Evolutionary conservation across 2,329 filamentous ascomycete genomes (phyloP).

Genomic region (Penicillium sp.): DNA sequence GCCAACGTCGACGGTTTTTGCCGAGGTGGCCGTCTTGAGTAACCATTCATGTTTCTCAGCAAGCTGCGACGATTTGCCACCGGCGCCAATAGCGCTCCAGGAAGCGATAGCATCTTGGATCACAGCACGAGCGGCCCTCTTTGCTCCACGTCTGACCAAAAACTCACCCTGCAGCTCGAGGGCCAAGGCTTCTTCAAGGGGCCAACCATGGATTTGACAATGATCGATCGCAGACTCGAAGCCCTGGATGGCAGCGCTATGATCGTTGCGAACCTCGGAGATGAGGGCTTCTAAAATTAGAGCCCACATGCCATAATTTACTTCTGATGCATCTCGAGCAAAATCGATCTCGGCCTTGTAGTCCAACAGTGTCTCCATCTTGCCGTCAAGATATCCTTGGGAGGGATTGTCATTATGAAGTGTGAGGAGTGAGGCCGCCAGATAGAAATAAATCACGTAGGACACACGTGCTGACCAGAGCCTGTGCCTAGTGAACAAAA

Average conservation of each 20-base stretch:
- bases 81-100: slow-evolving; percentile 59
- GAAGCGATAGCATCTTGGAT: slow-evolving; percentile 59
- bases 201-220: slow-evolving; percentile 57
- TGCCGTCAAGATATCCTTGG: slow-evolving; percentile 45
- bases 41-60: slow-evolving; percentile 61
- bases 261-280: slow-evolving; percentile 50
- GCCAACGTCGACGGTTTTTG: slow-evolving; percentile 54
- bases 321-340: slow-evolving; percentile 54
- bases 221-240: slow-evolving; percentile 62
- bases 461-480: slow-evolving; percentile 49
- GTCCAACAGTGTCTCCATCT: slow-evolving; percentile 50
- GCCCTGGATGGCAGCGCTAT: slow-evolving; percentile 46
- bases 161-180: slow-evolving; percentile 63
- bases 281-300: slow-evolving; percentile 57
- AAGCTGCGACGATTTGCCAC: slow-evolving; percentile 59
- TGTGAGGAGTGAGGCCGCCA: slow-evolving; percentile 45
- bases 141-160: slow-evolving; percentile 57
- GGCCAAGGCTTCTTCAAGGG: slow-evolving; percentile 59
- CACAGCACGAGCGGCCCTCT: slow-evolving; percentile 58
- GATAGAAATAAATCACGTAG: slow-evolving; percentile 48
- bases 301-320: slow-evolving; percentile 61
- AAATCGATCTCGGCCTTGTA: slow-evolving; percentile 56
- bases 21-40: slow-evolving; percentile 54
- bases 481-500: slow-evolving; percentile 43
- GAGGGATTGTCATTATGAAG: slow-evolving; percentile 46